Base-by-base conservation (phyloP, 768 basidiomycete genomes). In the Mycena galopus region DNA sequence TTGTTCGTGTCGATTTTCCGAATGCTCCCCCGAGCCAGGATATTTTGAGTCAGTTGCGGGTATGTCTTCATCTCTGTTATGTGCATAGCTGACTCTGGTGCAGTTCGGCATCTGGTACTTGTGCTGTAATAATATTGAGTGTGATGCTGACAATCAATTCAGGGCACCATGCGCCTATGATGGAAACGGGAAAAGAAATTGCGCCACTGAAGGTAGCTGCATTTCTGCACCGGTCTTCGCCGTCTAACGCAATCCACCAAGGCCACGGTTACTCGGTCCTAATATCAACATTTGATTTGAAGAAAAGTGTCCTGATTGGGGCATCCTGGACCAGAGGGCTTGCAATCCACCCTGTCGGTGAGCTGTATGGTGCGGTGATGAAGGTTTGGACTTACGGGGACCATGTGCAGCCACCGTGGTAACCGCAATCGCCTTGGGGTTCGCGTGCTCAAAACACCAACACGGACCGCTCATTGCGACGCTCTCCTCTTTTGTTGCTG, bases 311-410 rank as follows among this genome's bases (percentile, higher is more conserved):
- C n/a, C 80, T 80, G 56, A 86, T 93, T 66, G 85, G 80, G 3
- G 75, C 89, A 0, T 86, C 89, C 1, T 93, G 92, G 90, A 95
- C 94, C 14, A 88, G 88, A 47, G 94, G 93, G 8, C 87, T 95
- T 9, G 92, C 89, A 3, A 84, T 94, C 27, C 93, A 94, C 72
- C 93, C 94, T 14, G 89, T 94, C 64, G 93, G 93, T 93, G 73
- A 67, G 91, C 84, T 21, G 1, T 27, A 44, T 19, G 19, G 2
- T 11, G 37, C 35, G 19, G 9, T n/a, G 58, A 11, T 14, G 14
- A n/a, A n/a, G 19, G 30, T 32, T 39, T 39, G 35, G 16, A 12
- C 23, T 17, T 29, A 8, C 19, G 27, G 25, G 29, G 5, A 1
- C 39, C 4, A 19, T 33, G 12, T 14, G 33, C 44, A 68, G 67